Conservation (phyloP, 345 rosid genomes). For the Euphorbia pulcherrima region DNA sequence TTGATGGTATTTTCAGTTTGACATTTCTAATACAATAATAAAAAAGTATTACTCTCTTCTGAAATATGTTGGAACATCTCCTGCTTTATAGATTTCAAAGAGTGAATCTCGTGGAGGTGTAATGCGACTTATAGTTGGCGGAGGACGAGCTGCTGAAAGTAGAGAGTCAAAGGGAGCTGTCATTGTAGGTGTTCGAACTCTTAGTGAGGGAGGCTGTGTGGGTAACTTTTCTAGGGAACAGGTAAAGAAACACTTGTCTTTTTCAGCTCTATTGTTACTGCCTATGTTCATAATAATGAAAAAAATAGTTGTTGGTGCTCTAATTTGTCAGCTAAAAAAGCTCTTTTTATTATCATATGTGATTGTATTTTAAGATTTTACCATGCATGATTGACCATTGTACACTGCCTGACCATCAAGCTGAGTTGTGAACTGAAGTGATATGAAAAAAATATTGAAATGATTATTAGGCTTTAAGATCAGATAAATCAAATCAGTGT, state of each 20-base stretch:
- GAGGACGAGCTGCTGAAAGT: slow-evolving; percentile 91
- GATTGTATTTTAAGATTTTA: not conserved
- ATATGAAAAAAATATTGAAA: not conserved
- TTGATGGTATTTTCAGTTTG: not conserved
- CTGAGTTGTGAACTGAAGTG: not conserved
- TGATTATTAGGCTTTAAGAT: not conserved
- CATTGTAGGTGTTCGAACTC: slow-evolving; percentile 94
- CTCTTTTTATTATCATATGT: too few relatives aligned
- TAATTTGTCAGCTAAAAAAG: not conserved
- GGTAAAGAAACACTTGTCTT: slow-evolving; percentile 38
- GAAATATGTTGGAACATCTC: slow-evolving; percentile 4
- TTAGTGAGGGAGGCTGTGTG: slow-evolving; percentile 98
- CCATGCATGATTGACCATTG: not conserved
- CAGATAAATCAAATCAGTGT: not conserved
- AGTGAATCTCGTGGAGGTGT: slow-evolving; percentile 89
- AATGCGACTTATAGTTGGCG: slow-evolving; percentile 98
- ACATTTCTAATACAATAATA: not conserved
- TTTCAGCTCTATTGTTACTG: not conserved
- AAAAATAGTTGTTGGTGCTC: not conserved
- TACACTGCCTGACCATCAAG: not conserved
- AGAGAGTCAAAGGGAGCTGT: slow-evolving; percentile 89
- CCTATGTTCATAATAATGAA: not conserved
- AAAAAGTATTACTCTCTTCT: not conserved
- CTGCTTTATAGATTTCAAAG: slow-evolving; percentile 52
- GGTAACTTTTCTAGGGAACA: slow-evolving; percentile 98